These are phyloP conservation scores for Penicillium alfredii DNA, from an alignment of 495 filamentous ascomycete species.

Conservation along the genomic window DNA sequence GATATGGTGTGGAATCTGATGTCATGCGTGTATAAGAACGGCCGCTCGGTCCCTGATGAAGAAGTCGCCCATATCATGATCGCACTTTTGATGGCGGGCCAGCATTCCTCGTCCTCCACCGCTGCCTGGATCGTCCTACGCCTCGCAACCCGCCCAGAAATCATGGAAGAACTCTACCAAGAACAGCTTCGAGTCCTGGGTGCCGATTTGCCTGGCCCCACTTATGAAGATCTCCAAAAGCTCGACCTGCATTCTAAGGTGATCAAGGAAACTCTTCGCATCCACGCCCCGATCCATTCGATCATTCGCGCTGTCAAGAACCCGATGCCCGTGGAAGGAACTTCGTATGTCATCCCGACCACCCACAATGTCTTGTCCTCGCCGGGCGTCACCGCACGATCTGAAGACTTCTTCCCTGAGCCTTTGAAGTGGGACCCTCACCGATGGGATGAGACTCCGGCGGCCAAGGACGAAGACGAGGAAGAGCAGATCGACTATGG, in stretches of 20 bases:
- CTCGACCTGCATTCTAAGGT: slow-evolving; percentile 52
- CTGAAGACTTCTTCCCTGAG: slow-evolving; percentile 39
- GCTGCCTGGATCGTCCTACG: slow-evolving; percentile 56
- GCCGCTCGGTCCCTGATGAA: slow-evolving; percentile 52
- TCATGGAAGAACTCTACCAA: slow-evolving; percentile 52
- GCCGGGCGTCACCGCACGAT: slow-evolving; percentile 43
- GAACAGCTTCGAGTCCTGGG: slow-evolving; percentile 51
- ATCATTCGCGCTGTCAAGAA: slow-evolving; percentile 58
- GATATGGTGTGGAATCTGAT: slow-evolving; percentile 69
- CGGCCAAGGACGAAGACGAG: slow-evolving; percentile 26
- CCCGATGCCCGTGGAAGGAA: slow-evolving; percentile 47
- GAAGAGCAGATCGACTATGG: slow-evolving; percentile 46
- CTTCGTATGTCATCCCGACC: slow-evolving; percentile 42
- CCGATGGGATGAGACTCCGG: slow-evolving; percentile 40
- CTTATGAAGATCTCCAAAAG: slow-evolving; percentile 47
- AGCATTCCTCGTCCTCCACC: slow-evolving; percentile 57
- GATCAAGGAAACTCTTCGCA: slow-evolving; percentile 56
- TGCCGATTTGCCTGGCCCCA: slow-evolving; percentile 44
- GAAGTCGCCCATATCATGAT: slow-evolving; percentile 67
- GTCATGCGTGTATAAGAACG: slow-evolving; percentile 58
- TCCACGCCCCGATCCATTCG: slow-evolving; percentile 60
- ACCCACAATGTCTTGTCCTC: slow-evolving; percentile 45
- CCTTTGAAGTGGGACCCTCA: slow-evolving; percentile 48
- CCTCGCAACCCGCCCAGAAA: slow-evolving; percentile 49
- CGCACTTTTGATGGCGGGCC: slow-evolving; percentile 59